Percentiles rank a stretch among this genome's conserved stretches.
phyloP scores from a whole-genome alignment of 2,329 filamentous ascomycete genomes.

The Scedosporium aurantiacum region DNA sequence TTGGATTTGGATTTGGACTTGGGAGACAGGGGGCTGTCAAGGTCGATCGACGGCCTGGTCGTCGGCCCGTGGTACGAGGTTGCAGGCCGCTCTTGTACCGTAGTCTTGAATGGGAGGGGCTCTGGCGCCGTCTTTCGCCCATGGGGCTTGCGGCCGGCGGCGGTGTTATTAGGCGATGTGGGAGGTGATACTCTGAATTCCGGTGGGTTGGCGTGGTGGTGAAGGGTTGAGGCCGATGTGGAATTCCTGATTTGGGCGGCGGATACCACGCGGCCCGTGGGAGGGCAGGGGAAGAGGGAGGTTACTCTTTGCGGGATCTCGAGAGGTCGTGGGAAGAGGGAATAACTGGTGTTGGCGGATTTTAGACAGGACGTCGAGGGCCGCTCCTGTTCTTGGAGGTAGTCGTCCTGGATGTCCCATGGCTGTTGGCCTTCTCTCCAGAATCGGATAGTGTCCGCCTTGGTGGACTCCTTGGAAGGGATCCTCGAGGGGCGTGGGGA shows the following conservation, averaged over 20 bases:
- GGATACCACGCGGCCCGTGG: neutral
- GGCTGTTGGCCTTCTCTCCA: neutral
- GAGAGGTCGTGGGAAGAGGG: constrained; percentile 3
- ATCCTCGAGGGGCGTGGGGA: neutral
- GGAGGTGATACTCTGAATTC: neutral
- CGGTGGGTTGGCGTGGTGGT: neutral
- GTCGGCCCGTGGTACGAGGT: neutral
- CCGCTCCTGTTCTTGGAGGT: neutral
- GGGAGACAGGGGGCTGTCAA: neutral
- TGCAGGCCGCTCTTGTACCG: neutral
- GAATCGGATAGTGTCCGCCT: neutral
- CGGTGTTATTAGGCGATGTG: neutral
- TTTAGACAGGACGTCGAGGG: neutral
- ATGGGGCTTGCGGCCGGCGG: neutral
- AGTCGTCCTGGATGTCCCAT: neutral
- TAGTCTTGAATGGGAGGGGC: neutral
- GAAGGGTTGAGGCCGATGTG: neutral
- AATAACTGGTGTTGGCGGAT: neutral
- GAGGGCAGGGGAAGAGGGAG: neutral
- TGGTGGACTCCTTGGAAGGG: neutral
- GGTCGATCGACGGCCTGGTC: neutral
- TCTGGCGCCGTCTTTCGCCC: neutral
- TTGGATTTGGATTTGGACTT: neutral
- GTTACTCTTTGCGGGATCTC: neutral
- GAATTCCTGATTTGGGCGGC: neutral